These are phyloP conservation scores for Entelexis paramagnoliae DNA, from an alignment of 1,139 yeast genomes.

Conservation along the genomic window DNA sequence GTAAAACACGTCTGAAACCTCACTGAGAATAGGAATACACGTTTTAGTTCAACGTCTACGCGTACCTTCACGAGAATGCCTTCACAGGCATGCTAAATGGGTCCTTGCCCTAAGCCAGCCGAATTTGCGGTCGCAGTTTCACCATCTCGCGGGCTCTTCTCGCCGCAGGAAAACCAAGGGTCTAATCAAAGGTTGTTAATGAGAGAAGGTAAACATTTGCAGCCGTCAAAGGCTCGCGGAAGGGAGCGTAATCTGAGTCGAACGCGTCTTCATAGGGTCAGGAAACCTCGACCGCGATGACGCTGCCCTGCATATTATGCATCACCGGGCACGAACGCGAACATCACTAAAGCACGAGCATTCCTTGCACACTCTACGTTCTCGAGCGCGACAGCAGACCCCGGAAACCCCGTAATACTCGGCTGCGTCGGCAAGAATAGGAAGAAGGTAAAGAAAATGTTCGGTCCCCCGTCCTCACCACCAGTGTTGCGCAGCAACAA, in stretches of 20 bases:
- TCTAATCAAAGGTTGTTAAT: too few relatives aligned
- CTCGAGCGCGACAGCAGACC: not conserved
- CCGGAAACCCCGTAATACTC: not conserved
- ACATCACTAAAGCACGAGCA: slow-evolving; percentile 1
- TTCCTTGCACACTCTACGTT: not conserved
- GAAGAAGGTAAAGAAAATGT: slow-evolving; percentile 11
- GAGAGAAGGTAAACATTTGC: not conserved
- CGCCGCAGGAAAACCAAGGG: too few relatives aligned
- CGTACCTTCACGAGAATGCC: not conserved
- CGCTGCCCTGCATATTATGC: slow-evolving; percentile 5
- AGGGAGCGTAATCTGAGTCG: not conserved
- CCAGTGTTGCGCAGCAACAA: slow-evolving; percentile 11
- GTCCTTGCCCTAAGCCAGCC: not conserved
- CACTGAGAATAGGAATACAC: not conserved
- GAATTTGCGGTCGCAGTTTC: not conserved
- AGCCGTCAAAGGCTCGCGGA: not conserved
- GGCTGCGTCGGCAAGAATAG: not conserved
- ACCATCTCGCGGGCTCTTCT: not conserved
- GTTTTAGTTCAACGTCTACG: not conserved
- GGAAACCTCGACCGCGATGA: not conserved
- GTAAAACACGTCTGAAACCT: not conserved
- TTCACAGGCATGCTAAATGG: not conserved
- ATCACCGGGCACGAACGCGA: not conserved
- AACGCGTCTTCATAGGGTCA: not conserved
- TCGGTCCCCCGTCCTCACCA: slow-evolving; percentile 29